Evolutionary conservation across 2,329 filamentous ascomycete genomes (phyloP), one percentile per base, ranked within the genome.

Genomic region (Sphaceloma murrayae): DNA sequence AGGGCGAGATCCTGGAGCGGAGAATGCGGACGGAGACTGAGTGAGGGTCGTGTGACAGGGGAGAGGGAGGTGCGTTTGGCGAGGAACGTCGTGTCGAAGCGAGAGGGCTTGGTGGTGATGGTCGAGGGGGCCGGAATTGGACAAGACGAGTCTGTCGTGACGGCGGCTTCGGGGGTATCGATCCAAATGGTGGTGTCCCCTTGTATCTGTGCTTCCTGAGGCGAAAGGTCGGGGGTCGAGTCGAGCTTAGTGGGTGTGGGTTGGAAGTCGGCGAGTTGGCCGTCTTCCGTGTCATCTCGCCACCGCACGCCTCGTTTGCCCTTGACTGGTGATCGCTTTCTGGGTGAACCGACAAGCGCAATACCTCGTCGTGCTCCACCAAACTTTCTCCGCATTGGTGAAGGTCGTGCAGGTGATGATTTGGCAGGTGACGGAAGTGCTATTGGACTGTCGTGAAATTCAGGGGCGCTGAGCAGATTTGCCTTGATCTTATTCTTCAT

Each of bases 41-140:
- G 16, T 75, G 62, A 40, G 72, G 71, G 18, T 75, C 67, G 71
- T 3, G 75, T 63, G 11, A 48, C 31, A 5, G 57, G 53, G 5
- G 58, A 58, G 42, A 74, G 79, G 34, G 73, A 67, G 2, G 58
- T 54, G 30, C 67, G 78, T 60, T 80, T 82, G 1, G 84, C 78
- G 17, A 96, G 67, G 61, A 94, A 94, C 4, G 89, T 89, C 2
- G 87, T 75, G 55, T 94, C 85, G 66, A 96, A 96, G 32, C 89
- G 77, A 54, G 84, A 84, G 54, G 55, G 24, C 21, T 47, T 51
- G 18, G 71, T 26, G 80, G 65, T 2, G 77, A 78, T 1, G 76
- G 65, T 43, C 75, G 67, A 22, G 72, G 77, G 59, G 58, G 74
- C 55, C 49, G 63, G 79, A 56, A 73, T 68, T 32, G 70, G 77